These are phyloP conservation scores for Pseudohalonectria lignicola DNA, from an alignment of 2,329 filamentous ascomycete species.

Conservation along the genomic window DNA sequence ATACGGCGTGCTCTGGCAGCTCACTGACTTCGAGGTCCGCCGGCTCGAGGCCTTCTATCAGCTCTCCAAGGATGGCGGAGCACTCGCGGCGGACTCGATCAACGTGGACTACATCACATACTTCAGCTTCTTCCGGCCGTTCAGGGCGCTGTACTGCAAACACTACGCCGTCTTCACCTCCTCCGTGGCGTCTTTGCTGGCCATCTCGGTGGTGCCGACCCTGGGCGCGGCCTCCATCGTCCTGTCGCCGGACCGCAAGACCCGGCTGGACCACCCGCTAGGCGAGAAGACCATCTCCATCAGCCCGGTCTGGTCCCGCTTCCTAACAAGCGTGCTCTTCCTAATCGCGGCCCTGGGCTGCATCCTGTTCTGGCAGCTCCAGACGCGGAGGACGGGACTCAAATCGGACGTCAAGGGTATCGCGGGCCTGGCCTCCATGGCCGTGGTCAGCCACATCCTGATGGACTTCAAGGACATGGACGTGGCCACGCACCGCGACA, in stretches of 20 bases:
- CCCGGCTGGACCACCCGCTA: slow-evolving; percentile 28
- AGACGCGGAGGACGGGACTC: slow-evolving; percentile 52
- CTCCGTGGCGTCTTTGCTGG: slow-evolving; percentile 52
- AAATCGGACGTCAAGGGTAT: slow-evolving; percentile 61
- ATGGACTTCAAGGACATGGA: slow-evolving; percentile 66
- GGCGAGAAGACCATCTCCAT: slow-evolving; percentile 43
- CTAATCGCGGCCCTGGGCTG: slow-evolving; percentile 47
- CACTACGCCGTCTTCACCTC: slow-evolving; percentile 62
- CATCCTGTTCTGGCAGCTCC: slow-evolving; percentile 49
- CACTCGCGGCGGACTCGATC: slow-evolving; percentile 53
- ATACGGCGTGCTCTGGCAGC: slow-evolving; percentile 56
- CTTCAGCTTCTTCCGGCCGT: slow-evolving; percentile 53
- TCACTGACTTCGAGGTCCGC: slow-evolving; percentile 55
- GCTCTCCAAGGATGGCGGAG: slow-evolving; percentile 47
- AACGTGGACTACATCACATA: slow-evolving; percentile 66
- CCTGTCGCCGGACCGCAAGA: slow-evolving; percentile 38
- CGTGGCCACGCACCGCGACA: slow-evolving; percentile 52
- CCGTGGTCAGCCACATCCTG: slow-evolving; percentile 60
- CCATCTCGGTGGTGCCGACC: slow-evolving; percentile 58
- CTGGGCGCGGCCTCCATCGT: slow-evolving; percentile 52
- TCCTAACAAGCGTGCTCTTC: slow-evolving; percentile 44
- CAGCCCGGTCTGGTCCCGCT: slow-evolving; percentile 46
- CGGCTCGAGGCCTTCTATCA: slow-evolving; percentile 59
- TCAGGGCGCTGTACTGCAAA: slow-evolving; percentile 47
- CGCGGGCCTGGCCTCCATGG: slow-evolving; percentile 65